A percentile compares a stretch with the other conserved stretches of the same genome.
Conservation (phyloP, 1,284 basidiomycete genomes). For the Laetiporus sulphureus region DNA sequence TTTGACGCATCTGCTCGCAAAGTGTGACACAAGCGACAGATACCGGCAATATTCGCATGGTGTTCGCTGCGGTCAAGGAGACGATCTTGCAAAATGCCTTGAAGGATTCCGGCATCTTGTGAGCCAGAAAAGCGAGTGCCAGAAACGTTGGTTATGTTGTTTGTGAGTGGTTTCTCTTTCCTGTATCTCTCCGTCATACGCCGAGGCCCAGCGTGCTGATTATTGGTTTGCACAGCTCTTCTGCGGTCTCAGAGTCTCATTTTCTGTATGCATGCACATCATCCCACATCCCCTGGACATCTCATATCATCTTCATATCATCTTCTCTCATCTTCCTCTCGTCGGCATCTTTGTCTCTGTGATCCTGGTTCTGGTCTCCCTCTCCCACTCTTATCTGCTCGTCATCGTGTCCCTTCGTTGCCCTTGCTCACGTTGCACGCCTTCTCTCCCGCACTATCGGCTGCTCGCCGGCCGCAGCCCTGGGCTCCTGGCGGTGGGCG, state of each 20-base stretch:
- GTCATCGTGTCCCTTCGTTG: background rate
- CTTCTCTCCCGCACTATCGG: background rate
- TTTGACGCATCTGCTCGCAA: too few relatives aligned
- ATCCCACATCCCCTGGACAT: background rate
- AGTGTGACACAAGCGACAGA: slow-evolving; percentile 81
- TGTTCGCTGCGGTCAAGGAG: slow-evolving; percentile 97
- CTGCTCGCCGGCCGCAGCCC: too few relatives aligned
- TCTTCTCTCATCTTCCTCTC: slow-evolving; percentile 1
- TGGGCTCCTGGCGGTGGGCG: too few relatives aligned
- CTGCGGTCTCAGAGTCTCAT: slow-evolving; percentile 2
- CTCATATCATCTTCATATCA: background rate
- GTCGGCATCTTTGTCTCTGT: background rate
- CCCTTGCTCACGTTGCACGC: background rate
- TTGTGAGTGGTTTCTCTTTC: slow-evolving; percentile 3
- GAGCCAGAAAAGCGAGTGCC: slow-evolving; percentile 3
- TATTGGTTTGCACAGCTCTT: slow-evolving; percentile 1
- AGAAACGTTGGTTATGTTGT: slow-evolving; percentile 4
- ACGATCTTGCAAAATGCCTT: slow-evolving; percentile 90
- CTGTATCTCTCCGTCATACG: background rate
- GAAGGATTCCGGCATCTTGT: slow-evolving; percentile 78
- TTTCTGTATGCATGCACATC: slow-evolving; percentile 9
- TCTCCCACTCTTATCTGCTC: background rate
- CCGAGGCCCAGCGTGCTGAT: background rate
- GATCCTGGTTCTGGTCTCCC: background rate
- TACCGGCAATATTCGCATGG: slow-evolving; percentile 79